These are phyloP conservation scores for Flaveria linearis DNA, from an alignment of 129 eudicot genomes.

Conservation along the genomic window DNA sequence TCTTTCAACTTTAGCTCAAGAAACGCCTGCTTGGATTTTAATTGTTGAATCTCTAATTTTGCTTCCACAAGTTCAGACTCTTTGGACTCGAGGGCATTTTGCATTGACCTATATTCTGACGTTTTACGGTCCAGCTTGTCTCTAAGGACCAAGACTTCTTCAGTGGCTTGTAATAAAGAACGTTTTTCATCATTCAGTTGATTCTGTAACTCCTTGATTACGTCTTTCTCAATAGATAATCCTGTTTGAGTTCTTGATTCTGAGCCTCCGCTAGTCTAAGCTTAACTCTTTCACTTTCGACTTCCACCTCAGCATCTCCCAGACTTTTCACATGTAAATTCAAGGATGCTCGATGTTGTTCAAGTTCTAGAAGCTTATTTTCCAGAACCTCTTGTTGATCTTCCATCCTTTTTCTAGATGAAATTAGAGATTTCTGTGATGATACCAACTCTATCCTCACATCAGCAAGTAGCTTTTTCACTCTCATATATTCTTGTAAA, in stretches of 20 bases:
- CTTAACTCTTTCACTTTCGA: slow-evolving; percentile 74
- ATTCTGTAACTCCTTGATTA: slow-evolving; percentile 52
- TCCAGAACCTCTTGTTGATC: slow-evolving; percentile 62
- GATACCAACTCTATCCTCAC: slow-evolving; percentile 73
- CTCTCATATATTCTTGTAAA: slow-evolving; percentile 62
- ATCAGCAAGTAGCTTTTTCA: slow-evolving; percentile 64
- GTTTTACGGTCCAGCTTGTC: slow-evolving; percentile 55
- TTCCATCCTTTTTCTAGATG: slow-evolving; percentile 59
- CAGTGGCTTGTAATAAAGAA: slow-evolving; percentile 48
- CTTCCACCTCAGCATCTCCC: slow-evolving; percentile 60
- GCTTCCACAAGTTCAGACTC: slow-evolving; percentile 81
- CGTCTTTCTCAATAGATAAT: slow-evolving; percentile 66
- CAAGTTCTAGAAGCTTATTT: slow-evolving; percentile 54
- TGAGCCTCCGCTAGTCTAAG: slow-evolving; percentile 66
- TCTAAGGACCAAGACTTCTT: slow-evolving; percentile 50
- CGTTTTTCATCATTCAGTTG: slow-evolving; percentile 52
- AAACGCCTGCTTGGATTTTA: slow-evolving; percentile 54
- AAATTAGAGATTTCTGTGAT: slow-evolving; percentile 62
- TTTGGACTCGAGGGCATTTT: slow-evolving; percentile 51
- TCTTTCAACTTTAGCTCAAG: slow-evolving; percentile 55
- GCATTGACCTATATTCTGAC: slow-evolving; percentile 47
- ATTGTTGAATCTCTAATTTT: slow-evolving; percentile 68
- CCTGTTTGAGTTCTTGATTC: slow-evolving; percentile 69
- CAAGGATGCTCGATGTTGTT: slow-evolving; percentile 48
- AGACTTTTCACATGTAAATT: slow-evolving; percentile 50